phyloP scores from a whole-genome alignment of 805 yeast genomes.

The Schizosaccharomyces cryophilus region DNA sequence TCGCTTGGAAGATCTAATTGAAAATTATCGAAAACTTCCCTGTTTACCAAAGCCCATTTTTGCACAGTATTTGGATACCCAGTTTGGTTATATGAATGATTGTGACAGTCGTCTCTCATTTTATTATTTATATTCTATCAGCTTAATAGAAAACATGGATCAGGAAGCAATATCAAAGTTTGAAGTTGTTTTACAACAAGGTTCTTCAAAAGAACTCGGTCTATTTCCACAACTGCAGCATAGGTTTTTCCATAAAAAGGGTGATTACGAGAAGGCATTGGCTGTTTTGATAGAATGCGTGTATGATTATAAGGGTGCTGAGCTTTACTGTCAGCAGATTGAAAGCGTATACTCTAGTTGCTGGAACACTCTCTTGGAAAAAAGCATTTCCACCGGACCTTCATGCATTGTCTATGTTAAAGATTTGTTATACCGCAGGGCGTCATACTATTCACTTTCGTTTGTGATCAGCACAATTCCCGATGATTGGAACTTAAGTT shows the following conservation, averaged over 20 bases:
- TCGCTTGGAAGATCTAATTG: background rate
- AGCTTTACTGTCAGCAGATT: background rate
- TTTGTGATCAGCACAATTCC: background rate
- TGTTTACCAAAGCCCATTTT: background rate
- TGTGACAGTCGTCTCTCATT: background rate
- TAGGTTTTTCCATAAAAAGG: background rate
- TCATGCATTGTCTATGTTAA: background rate
- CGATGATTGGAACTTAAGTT: background rate
- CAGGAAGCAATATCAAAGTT: background rate
- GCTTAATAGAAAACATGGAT: background rate
- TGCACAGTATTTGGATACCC: background rate
- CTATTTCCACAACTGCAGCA: background rate
- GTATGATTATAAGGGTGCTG: background rate
- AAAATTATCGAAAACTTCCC: background rate
- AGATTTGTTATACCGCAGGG: background rate
- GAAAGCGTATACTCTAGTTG: background rate
- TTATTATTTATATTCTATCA: background rate
- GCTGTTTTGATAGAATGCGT: background rate
- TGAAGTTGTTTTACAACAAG: background rate
- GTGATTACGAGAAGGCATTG: background rate
- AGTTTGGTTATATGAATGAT: background rate
- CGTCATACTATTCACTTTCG: background rate
- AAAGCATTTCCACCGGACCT: background rate
- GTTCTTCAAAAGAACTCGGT: background rate
- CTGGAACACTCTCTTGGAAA: background rate